Percentiles rank a stretch among this genome's conserved stretches.
Conservation (phyloP, 805 yeast genomes). For the Clavispora fructus region DNA sequence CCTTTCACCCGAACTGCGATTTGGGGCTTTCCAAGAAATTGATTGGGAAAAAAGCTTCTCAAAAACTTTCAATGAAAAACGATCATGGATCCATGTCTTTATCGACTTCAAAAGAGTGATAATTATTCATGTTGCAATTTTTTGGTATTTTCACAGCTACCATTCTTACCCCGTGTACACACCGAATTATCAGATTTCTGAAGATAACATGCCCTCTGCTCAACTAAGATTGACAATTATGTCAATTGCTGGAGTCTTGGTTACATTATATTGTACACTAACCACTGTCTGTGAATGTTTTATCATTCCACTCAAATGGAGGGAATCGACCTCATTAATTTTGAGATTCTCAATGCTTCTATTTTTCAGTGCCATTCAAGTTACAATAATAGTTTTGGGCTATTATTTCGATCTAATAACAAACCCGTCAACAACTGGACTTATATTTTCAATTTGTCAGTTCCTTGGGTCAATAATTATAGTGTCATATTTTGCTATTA, state of each 20-base stretch:
- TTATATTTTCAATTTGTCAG: constrained; percentile 49
- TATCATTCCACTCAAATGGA: constrained; percentile 69
- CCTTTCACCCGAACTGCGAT: constrained; percentile 52
- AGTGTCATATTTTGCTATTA: constrained; percentile 52
- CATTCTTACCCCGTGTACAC: constrained; percentile 70
- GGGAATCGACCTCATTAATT: constrained; percentile 59
- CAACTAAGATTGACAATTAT: constrained; percentile 53
- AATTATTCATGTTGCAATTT: constrained; percentile 63
- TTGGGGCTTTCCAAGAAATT: constrained; percentile 46
- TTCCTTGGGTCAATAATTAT: constrained; percentile 50
- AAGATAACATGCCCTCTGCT: constrained; percentile 56
- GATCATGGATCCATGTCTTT: constrained; percentile 95
- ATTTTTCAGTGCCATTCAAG: background rate
- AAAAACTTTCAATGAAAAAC: constrained; percentile 91
- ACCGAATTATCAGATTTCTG: constrained; percentile 43
- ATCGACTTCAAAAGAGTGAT: constrained; percentile 82
- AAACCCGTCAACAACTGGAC: constrained; percentile 18
- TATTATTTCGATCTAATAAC: constrained; percentile 26
- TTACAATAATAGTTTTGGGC: constrained; percentile 26
- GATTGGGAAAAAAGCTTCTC: constrained; percentile 69
- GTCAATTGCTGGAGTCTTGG: constrained; percentile 57
- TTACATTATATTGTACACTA: constrained; percentile 45
- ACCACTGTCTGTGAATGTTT: constrained; percentile 53
- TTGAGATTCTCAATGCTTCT: background rate
- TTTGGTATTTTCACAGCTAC: constrained; percentile 71